Base-by-base conservation (phyloP, 768 basidiomycete genomes). In the Suillus occidentalis region DNA sequence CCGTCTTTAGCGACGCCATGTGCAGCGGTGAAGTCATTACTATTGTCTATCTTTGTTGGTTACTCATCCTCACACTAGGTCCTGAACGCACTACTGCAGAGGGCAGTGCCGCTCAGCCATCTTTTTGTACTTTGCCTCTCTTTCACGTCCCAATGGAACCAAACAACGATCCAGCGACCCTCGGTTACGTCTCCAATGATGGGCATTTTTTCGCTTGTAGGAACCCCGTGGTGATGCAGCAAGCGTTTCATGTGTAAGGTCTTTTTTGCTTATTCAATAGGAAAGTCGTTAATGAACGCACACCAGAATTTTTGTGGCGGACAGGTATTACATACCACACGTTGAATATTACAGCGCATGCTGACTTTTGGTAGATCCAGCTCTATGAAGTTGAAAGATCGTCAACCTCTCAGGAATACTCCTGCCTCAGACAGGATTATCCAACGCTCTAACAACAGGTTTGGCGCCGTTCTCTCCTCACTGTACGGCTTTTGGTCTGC, bases 181-280 rank as follows among this genome's bases (percentile, higher is more conserved):
- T 73, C 3, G 82, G 86, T 6, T 83, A 89, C 66, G 65, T 85
- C 52, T 88, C 87, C 4, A 75, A 73, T 20, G 86, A 88, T 60
- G 87, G 87, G 0, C 87, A 88, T 70, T 67, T 78, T 13, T 88
- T 85, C 63, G 31, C 71, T 1, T 88, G 87, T 73, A 77, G 77
- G 62, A 85, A 88, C 67, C 87, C 87, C 1, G 77, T 76, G 1
- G 75, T 82, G 9, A 71, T 84, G 72, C 82, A 81, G 28, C 85
- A 83, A 67, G 79, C 87, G 0, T 87, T 83, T 73, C 87, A 89
- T 71, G 85, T 89, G 85, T 87, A 71, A 64, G 85, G 84, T 78
- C 1, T 14, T 34, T 16, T 22, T 36, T 42, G 62, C 31, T 25
- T 39, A 37, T 55, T 34, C 31, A 5, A n/a, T 18, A 63, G 43